Conservation (phyloP, 2,329 filamentous ascomycete genomes). For the Trichophyton simii region DNA sequence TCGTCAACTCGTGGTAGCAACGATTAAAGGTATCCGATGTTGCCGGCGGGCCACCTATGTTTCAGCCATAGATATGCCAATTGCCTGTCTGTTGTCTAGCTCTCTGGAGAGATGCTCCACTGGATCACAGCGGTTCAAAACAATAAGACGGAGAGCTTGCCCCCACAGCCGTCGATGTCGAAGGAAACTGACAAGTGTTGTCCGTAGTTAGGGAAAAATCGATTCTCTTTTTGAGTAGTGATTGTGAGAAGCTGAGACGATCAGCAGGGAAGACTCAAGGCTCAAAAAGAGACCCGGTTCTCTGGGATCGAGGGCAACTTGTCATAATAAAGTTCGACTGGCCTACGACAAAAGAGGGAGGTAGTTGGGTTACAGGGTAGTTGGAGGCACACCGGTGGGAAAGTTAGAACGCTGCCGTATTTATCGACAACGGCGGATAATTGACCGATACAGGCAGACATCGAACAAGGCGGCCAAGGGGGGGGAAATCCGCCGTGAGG, state of each 20-base stretch:
- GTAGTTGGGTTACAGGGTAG: constrained; percentile 1
- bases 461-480: background rate
- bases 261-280: constrained; percentile 1
- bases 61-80: background rate
- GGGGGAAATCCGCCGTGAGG: background rate
- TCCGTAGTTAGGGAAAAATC: background rate
- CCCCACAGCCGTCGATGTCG: background rate
- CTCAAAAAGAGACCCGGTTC: background rate
- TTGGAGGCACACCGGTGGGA: background rate
- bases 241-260: background rate
- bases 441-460: background rate
- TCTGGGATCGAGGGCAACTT: background rate
- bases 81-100: background rate
- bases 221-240: background rate
- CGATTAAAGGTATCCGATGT: background rate
- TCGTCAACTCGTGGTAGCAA: background rate
- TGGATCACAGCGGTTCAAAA: background rate
- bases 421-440: background rate
- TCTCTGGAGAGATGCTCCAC: background rate
- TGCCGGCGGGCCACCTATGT: background rate
- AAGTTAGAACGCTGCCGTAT: constrained; percentile 3
- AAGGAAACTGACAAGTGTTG: background rate
- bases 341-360: constrained; percentile 2
- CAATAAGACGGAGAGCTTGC: background rate
- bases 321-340: background rate